Conservation (phyloP, 2,329 filamentous ascomycete species). For the Cladosporium sp. region DNA sequence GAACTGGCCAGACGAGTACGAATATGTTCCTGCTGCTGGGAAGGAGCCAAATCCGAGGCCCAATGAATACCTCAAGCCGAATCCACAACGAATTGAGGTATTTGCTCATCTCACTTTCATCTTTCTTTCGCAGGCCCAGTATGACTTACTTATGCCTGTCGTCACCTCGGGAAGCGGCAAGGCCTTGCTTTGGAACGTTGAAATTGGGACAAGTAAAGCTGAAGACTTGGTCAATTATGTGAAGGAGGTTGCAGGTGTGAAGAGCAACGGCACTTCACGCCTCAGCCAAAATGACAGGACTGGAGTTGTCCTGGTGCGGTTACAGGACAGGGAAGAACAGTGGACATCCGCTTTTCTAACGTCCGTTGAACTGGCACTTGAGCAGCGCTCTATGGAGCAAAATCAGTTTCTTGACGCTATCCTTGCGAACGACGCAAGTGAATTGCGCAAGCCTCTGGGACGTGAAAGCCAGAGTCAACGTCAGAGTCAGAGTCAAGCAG, state of each 20-base stretch:
- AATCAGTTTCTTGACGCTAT: slow-evolving; percentile 91
- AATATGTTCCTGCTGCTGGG: slow-evolving; percentile 68
- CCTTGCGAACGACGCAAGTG: slow-evolving; percentile 68
- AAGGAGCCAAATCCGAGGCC: slow-evolving; percentile 66
- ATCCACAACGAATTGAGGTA: slow-evolving; percentile 59
- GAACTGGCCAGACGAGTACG: slow-evolving; percentile 69
- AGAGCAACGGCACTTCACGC: slow-evolving; percentile 44
- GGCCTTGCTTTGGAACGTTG: slow-evolving; percentile 61
- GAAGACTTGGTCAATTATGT: slow-evolving; percentile 76
- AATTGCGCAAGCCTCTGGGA: slow-evolving; percentile 62
- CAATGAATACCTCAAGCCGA: slow-evolving; percentile 64
- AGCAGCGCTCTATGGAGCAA: slow-evolving; percentile 80
- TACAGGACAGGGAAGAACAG: slow-evolving; percentile 50
- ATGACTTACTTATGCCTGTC: slow-evolving; percentile 66
- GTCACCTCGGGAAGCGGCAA: slow-evolving; percentile 81
- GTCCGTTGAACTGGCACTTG: slow-evolving; percentile 61
- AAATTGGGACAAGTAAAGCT: slow-evolving; percentile 52
- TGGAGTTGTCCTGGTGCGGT: slow-evolving; percentile 75
- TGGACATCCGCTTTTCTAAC: slow-evolving; percentile 18
- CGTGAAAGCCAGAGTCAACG: slow-evolving; percentile 40
- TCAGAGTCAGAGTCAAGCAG: background rate
- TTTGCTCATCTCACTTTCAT: slow-evolving; percentile 88
- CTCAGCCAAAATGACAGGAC: slow-evolving; percentile 27
- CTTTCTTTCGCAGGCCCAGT: slow-evolving; percentile 73
- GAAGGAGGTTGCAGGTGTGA: slow-evolving; percentile 67